Evolutionary conservation across 2,329 filamentous ascomycete species (phyloP).

Genomic region (Chalara sp.): DNA sequence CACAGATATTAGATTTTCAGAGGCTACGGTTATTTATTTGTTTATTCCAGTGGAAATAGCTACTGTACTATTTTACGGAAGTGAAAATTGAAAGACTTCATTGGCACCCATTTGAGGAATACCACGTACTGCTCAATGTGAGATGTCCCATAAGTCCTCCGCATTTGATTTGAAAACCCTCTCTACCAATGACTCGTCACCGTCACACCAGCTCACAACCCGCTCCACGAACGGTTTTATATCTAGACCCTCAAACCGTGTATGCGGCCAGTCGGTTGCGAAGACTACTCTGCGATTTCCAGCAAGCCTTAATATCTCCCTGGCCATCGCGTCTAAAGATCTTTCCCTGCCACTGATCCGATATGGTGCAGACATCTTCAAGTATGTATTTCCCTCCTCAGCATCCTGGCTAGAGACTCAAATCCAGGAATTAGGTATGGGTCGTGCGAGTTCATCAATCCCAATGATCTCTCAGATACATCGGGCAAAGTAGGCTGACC

Average conservation of each 20-base stretch:
- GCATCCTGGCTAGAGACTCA: conserved; percentile 37
- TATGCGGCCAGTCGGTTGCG: conserved; percentile 60
- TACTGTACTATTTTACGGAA: too few relatives aligned
- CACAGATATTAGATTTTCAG: too few relatives aligned
- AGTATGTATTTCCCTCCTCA: conserved; percentile 36
- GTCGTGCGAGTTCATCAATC: conserved; percentile 11
- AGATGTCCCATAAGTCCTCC: conserved; percentile 38
- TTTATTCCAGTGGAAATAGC: too few relatives aligned
- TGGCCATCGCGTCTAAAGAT: conserved; percentile 40
- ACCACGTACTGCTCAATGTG: neutral
- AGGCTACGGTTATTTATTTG: too few relatives aligned
- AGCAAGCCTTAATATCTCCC: conserved; percentile 40
- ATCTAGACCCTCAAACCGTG: conserved; percentile 50
- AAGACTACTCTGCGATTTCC: conserved; percentile 36
- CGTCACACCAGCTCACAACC: conserved; percentile 45
- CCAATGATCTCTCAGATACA: conserved; percentile 6
- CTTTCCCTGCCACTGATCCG: conserved; percentile 39
- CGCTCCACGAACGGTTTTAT: conserved; percentile 47
- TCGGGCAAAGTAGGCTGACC: conserved; percentile 38
- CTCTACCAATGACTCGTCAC: conserved; percentile 36
- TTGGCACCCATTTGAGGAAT: too few relatives aligned
- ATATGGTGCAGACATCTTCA: conserved; percentile 44
- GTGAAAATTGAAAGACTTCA: too few relatives aligned
- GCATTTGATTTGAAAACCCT: conserved; percentile 51
- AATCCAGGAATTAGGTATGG: conserved; percentile 44